These are phyloP conservation scores for Clonostachys rhizophaga DNA, from an alignment of 2,329 filamentous ascomycete species.

Conservation along the genomic window DNA sequence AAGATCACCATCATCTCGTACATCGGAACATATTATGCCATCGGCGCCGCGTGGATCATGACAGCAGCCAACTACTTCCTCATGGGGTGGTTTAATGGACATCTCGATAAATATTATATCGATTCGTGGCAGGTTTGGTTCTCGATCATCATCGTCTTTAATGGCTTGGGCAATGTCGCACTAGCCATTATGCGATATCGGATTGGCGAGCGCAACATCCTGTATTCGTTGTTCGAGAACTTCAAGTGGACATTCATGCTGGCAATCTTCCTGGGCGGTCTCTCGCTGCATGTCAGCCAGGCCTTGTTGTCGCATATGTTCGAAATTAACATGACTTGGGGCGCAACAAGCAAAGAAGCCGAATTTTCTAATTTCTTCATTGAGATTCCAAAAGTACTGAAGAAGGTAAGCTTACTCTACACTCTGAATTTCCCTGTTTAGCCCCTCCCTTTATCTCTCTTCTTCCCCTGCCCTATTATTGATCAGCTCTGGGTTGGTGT, in stretches of 20 bases:
- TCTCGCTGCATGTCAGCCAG: constrained; percentile 76
- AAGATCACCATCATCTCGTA: constrained; percentile 75
- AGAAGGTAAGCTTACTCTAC: constrained; percentile 55
- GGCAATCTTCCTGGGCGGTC: constrained; percentile 77
- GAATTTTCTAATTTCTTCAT: constrained; percentile 82
- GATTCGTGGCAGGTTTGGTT: constrained; percentile 79
- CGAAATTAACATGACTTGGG: constrained; percentile 82
- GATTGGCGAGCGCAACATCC: constrained; percentile 56
- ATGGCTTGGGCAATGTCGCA: constrained; percentile 67
- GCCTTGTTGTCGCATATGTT: constrained; percentile 80
- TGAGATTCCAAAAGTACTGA: constrained; percentile 74
- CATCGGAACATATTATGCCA: constrained; percentile 77
- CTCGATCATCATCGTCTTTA: constrained; percentile 75
- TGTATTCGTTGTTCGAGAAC: constrained; percentile 55
- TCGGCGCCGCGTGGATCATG: constrained; percentile 71
- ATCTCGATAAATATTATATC: constrained; percentile 76
- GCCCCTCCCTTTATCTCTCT: neutral
- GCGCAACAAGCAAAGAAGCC: constrained; percentile 77
- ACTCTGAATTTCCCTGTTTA: constrained; percentile 23
- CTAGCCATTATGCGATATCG: constrained; percentile 72
- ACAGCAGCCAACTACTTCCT: constrained; percentile 72
- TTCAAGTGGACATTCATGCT: constrained; percentile 72
- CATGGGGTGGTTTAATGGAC: constrained; percentile 71
- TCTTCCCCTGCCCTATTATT: neutral
- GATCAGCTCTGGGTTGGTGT: neutral